Percentiles rank a stretch among this genome's conserved stretches.
These are phyloP conservation scores for Cordyceps pruinosa DNA, from an alignment of 2,329 filamentous ascomycete genomes.

Conservation along the genomic window DNA sequence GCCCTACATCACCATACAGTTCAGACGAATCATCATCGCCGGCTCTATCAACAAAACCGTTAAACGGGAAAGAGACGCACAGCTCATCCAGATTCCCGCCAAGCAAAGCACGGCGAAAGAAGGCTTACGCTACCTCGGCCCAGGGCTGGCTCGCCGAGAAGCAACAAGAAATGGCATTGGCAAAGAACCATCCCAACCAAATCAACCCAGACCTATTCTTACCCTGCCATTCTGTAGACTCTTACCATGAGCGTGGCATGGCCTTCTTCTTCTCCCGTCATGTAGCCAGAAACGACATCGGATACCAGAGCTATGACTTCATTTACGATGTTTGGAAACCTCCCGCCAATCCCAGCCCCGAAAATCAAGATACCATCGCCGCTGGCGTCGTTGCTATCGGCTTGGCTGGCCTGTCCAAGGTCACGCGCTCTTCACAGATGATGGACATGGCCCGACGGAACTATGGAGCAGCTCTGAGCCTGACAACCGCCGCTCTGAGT, in stretches of 20 bases:
- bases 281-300: constrained; percentile 39
- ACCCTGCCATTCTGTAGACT: constrained; percentile 10
- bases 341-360: constrained; percentile 24
- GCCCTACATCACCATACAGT: constrained; percentile 12
- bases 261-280: constrained; percentile 47
- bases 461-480: constrained; percentile 44
- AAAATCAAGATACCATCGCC: constrained; percentile 38
- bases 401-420: constrained; percentile 43
- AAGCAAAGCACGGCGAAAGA: neutral
- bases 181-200: neutral
- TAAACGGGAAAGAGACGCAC: constrained; percentile 1
- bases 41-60: neutral
- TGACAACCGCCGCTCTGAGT: constrained; percentile 44
- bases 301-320: constrained; percentile 45
- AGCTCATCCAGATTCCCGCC: neutral
- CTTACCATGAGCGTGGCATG: constrained; percentile 37
- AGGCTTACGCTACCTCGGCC: neutral
- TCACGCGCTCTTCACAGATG: constrained; percentile 34
- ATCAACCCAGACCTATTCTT: constrained; percentile 1
- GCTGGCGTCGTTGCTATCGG: constrained; percentile 50
- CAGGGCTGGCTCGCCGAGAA: neutral
- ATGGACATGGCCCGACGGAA: constrained; percentile 42
- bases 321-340: constrained; percentile 47
- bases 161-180: neutral
- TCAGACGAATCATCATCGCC: constrained; percentile 1